Evolutionary conservation across 192 early-diverging fungal genomes (phyloP).

Genomic region (Spizellomyces punctatus): DNA sequence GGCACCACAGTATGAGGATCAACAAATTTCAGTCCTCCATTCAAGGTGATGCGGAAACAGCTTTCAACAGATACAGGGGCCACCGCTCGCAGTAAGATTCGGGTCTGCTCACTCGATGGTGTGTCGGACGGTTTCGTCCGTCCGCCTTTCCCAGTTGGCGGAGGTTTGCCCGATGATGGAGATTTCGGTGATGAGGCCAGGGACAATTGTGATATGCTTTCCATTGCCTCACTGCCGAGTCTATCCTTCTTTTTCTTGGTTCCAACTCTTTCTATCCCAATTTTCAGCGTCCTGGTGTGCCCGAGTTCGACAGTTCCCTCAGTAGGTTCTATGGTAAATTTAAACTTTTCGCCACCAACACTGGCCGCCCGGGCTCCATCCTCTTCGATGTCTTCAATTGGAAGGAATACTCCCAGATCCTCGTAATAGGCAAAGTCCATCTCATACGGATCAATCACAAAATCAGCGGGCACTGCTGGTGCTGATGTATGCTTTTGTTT

Average conservation of each 20-base stretch:
- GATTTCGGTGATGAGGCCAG: neutral
- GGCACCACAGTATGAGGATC: conserved; percentile 34
- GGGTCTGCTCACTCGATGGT: neutral
- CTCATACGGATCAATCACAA: conserved; percentile 40
- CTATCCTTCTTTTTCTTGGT: neutral
- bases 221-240: neutral
- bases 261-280: conserved; percentile 24
- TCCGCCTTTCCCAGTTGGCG: neutral
- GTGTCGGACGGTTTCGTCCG: neutral
- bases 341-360: neutral
- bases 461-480: conserved; percentile 38
- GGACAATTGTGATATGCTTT: neutral
- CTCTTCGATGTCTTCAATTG: conserved; percentile 20
- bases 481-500: conserved; percentile 29
- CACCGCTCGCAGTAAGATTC: neutral
- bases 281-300: conserved; percentile 18
- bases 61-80: conserved; percentile 37
- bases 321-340: conserved; percentile 26
- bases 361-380: neutral
- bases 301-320: conserved; percentile 49
- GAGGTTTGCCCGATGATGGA: neutral
- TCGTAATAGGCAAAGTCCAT: conserved; percentile 38
- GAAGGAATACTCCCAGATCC: conserved; percentile 10
- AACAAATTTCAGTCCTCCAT: conserved; percentile 38
- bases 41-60: conserved; percentile 48